These are phyloP conservation scores for Dovyalis caffra DNA, from an alignment of 345 rosid species.

Conservation along the genomic window DNA sequence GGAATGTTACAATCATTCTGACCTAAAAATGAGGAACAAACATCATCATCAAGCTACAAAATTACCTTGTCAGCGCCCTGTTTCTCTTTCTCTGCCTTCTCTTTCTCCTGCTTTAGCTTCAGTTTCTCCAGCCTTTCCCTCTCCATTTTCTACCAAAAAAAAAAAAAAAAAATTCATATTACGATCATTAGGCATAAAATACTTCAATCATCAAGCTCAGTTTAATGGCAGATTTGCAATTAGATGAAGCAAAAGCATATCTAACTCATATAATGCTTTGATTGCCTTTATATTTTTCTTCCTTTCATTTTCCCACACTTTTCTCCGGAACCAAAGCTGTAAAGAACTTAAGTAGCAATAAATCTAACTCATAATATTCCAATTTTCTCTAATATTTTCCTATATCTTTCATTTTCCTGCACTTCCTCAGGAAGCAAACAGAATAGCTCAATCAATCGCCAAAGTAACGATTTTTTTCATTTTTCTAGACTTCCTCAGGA, in stretches of 20 bases:
- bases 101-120: conserved; percentile 61
- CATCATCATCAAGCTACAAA: background rate
- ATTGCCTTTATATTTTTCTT: background rate
- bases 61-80: conserved; percentile 55
- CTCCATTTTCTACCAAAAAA: conserved; percentile 71
- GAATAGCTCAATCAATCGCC: background rate
- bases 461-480: background rate
- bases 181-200: too few relatives aligned
- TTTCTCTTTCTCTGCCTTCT: conserved; percentile 51
- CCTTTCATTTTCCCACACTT: background rate
- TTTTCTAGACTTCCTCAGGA: conserved; percentile 5
- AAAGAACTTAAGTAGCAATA: background rate
- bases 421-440: background rate
- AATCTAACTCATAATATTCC: background rate
- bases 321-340: background rate
- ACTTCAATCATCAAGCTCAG: background rate
- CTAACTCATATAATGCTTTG: background rate
- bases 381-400: background rate
- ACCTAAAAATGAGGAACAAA: background rate
- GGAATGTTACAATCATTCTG: too few relatives aligned
- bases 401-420: background rate
- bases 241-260: background rate
- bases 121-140: conserved; percentile 62
- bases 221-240: background rate
- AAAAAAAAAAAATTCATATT: background rate